Conservation (phyloP, 768 basidiomycete genomes). For the Antrodiella citrinella region DNA sequence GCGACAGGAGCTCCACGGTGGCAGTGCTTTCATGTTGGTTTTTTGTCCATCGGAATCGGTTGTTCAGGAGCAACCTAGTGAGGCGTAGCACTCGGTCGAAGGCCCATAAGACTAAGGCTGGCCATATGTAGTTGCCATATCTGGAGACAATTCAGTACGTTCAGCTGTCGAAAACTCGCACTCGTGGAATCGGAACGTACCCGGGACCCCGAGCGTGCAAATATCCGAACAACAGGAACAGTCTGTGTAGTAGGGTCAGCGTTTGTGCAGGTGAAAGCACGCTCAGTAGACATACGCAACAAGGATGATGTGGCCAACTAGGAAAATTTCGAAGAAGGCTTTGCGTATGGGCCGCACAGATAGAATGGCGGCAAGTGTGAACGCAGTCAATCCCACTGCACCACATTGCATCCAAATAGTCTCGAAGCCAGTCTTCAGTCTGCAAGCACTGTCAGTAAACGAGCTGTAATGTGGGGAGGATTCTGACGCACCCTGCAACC, state of each 20-base stretch:
- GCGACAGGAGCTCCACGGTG: slow-evolving; percentile 32
- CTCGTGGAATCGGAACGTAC: slow-evolving; percentile 9
- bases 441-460: no score
- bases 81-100: slow-evolving; percentile 35
- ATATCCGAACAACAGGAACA: slow-evolving; percentile 33
- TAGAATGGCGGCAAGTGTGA: slow-evolving; percentile 31
- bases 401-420: slow-evolving; percentile 30
- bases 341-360: slow-evolving; percentile 33
- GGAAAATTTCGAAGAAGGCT: slow-evolving; percentile 35
- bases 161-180: neutral
- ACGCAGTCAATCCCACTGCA: slow-evolving; percentile 18
- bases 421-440: slow-evolving; percentile 29
- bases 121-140: slow-evolving; percentile 36
- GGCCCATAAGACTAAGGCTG: slow-evolving; percentile 37
- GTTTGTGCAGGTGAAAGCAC: neutral
- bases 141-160: slow-evolving; percentile 16
- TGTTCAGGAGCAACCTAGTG: slow-evolving; percentile 31
- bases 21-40: slow-evolving; percentile 17
- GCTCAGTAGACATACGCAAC: slow-evolving; percentile 14
- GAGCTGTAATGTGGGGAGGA: no score
- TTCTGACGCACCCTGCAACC: slow-evolving; percentile 10
- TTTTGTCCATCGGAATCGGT: slow-evolving; percentile 18
- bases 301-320: slow-evolving; percentile 15
- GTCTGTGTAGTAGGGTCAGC: slow-evolving; percentile 17
- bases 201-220: slow-evolving; percentile 27